Base-by-base conservation (phyloP, 306 rosid species). In the Castanea sativa region DNA sequence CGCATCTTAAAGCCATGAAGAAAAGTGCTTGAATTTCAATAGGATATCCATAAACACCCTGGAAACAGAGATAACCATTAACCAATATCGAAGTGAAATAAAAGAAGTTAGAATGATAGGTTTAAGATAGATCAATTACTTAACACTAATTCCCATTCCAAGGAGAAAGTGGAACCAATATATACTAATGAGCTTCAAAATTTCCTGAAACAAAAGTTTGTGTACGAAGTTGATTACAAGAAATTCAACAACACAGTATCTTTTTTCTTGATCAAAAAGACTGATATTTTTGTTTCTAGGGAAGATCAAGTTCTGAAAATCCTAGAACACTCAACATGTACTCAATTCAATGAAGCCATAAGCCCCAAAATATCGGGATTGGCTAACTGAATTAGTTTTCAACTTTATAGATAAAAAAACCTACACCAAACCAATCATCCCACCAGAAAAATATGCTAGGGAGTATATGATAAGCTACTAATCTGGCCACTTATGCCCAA, bases 41-140 rank as follows among this genome's bases (percentile, higher is more conserved):
- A 74, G 98, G 98, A 83, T 94, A 92, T 21, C 98, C 98, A 84
- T 94, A 94, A 55, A 94, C 98, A 75, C 98, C 98, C 98, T 94
- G 85, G 78, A 85, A 84, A 13, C 73, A 77, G 53, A 77, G 8
- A 19, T 14, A 70, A 49, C 16, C 53, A 49, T 49, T 64, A 30
- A 78, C 25, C 83, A 73, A 33, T 52, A 74, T 33, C n/a, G 52
- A 78, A 77, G 70, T 73, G 32, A 75, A 79, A 77, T 56, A 61
- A 23, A 23, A 53, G 68, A 80, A 38, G 43, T 57, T 33, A 49
- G 13, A 58, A 59, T 49, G 38, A 77, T 61, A 70, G 69, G 64
- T 69, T 75, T 7, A 30, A 52, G 19, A 35, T 9, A 57, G 38
- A 57, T 45, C 15, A 11, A 15, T 4, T 5, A 25, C 45, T 7